A percentile compares a stretch with the other conserved stretches of the same genome.
Evolutionary conservation across 176 grass and related monocot species (phyloP).

Genomic region (Tillandsia fasciculata): DNA sequence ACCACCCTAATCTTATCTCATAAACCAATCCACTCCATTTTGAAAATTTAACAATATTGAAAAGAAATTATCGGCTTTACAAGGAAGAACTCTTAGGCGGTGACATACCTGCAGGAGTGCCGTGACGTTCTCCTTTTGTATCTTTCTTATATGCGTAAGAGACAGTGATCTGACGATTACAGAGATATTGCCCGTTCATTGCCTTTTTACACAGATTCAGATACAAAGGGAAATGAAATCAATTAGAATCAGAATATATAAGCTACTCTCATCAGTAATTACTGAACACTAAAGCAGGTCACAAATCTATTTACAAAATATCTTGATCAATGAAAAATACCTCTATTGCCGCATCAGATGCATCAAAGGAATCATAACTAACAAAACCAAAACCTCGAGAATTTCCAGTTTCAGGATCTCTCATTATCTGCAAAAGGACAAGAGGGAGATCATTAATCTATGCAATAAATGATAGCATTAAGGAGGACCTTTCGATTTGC

Average conservation of each 20-base stretch:
- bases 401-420: constrained; percentile 93
- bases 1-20: not conserved
- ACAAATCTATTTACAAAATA: not conserved
- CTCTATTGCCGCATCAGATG: constrained; percentile 96
- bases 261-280: not conserved
- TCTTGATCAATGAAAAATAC: constrained; percentile 21
- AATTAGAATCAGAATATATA: constrained; percentile 2
- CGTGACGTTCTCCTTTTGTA: constrained; percentile 84
- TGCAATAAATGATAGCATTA: not conserved
- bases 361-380: constrained; percentile 97
- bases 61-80: not conserved
- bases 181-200: constrained; percentile 92
- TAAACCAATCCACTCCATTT: not conserved
- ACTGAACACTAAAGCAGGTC: not conserved
- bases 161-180: constrained; percentile 81
- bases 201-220: constrained; percentile 28
- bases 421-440: constrained; percentile 59
- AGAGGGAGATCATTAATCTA: constrained; percentile 7
- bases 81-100: constrained; percentile 3
- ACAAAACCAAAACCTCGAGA: constrained; percentile 92
- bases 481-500: too few species aligned
- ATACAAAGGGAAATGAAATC: constrained; percentile 5
- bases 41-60: not conserved
- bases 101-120: constrained; percentile 68
- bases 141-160: constrained; percentile 98